Evolutionary conservation across 2,329 filamentous ascomycete species (phyloP).

Genomic region (Dothidotthia symphoricarpi): DNA sequence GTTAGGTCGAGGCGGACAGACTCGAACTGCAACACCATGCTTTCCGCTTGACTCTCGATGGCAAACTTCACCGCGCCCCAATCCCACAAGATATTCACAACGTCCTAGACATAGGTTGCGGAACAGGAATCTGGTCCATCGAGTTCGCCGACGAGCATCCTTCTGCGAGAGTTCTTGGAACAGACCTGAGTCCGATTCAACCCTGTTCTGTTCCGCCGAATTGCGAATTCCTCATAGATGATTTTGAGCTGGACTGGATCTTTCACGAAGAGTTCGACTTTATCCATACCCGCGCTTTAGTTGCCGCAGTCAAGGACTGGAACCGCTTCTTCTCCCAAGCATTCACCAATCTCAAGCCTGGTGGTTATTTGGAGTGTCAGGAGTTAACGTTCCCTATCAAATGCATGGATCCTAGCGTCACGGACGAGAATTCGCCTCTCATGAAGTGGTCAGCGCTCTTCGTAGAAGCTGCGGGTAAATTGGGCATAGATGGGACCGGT

Average conservation of each 20-base stretch:
- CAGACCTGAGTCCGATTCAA: conserved; percentile 38
- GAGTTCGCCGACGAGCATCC: conserved; percentile 36
- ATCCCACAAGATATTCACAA: conserved; percentile 27
- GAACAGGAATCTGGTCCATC: conserved; percentile 37
- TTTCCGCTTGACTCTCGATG: conserved; percentile 35
- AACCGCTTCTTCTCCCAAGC: conserved; percentile 48
- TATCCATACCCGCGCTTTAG: conserved; percentile 55
- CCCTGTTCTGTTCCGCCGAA: conserved; percentile 33
- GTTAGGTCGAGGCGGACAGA: conserved; percentile 28
- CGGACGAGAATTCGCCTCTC: conserved; percentile 21
- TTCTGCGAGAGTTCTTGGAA: conserved; percentile 34
- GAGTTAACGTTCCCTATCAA: conserved; percentile 37
- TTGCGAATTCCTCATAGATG: conserved; percentile 38
- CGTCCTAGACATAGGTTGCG: conserved; percentile 36
- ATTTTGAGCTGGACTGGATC: conserved; percentile 53
- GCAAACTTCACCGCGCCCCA: conserved; percentile 29
- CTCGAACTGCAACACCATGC: conserved; percentile 37
- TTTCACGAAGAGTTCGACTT: conserved; percentile 57
- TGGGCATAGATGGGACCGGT: conserved; percentile 43
- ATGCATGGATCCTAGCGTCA: conserved; percentile 25
- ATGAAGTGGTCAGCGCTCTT: conserved; percentile 30
- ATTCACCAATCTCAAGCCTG: conserved; percentile 45
- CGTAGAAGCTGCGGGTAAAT: conserved; percentile 22
- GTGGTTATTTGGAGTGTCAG: conserved; percentile 54
- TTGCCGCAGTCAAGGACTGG: conserved; percentile 56